Evolutionary conservation across 441 rosid species (phyloP), one percentile per base, ranked within the genome.

Genomic region (Pelargonium cotyledonis): DNA sequence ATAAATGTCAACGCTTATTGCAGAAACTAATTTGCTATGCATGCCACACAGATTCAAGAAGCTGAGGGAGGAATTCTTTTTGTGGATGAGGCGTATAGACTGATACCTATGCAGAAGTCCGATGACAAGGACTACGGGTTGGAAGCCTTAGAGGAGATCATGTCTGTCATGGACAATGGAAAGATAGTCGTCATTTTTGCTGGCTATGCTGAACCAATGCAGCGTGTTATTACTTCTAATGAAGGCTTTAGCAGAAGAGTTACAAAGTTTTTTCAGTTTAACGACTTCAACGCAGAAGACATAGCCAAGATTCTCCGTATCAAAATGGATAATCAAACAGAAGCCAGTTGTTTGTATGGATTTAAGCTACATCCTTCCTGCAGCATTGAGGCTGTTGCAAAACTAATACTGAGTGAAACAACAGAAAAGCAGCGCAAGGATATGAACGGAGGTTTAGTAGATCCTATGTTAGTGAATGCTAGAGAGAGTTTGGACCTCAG

Each of bases 161-260:
- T 95, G 99, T 91, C 96, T 0, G 89, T 91, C 64, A 95, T 95
- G 99, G 96, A 91, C 79, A 79, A 81, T 8, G 99, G 99, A 43
- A 88, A 83, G 68, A 78, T 91, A 12, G 86, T 91, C 5, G 97
- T 94, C 72, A 94, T 94, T 85, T 94, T 91, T 15, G 97, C 97
- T 0, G 96, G 99, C 15, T 94, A 94, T 74, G 85, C 90, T 8
- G 97, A 94, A 77, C 99, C 97, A 47, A 94, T 94, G 99, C 86
- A 88, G 80, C 94, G 96, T 8, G 95, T 94, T 67, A 95, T 95
- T 1, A 79, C 89, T 57, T 91, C 97, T 0, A 91, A 95, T n/a
- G 97, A 95, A 78, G 99, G 99, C 70, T 95, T 95, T 81, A 86
- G 92, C 71, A 83, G 97, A 78, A 89, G 99, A 78, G 99, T 95